Percentiles rank a stretch among this genome's conserved stretches.
phyloP scores from a whole-genome alignment of 768 basidiomycete genomes.

The Mycena vitilis region DNA sequence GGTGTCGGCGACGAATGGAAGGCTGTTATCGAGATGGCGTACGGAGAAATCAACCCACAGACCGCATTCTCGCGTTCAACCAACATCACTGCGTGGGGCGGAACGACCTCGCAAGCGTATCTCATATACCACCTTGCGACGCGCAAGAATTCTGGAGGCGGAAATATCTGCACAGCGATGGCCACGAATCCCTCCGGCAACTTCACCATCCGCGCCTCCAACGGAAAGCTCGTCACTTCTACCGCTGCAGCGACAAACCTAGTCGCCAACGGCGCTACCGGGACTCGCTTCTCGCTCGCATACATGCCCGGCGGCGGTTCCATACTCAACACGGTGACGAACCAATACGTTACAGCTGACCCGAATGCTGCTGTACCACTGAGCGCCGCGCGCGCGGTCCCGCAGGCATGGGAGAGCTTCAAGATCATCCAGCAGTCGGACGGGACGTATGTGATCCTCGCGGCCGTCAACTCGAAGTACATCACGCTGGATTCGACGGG shows the following conservation, averaged over 20 bases:
- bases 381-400: conserved; percentile 41
- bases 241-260: conserved; percentile 40
- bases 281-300: conserved; percentile 41
- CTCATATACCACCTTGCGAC: conserved; percentile 49
- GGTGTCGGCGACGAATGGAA: conserved; percentile 49
- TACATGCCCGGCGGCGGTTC: conserved; percentile 47
- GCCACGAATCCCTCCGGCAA: conserved; percentile 45
- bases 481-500: conserved; percentile 41
- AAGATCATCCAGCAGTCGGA: conserved; percentile 37
- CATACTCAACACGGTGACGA: conserved; percentile 40
- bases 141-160: conserved; percentile 43
- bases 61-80: conserved; percentile 44
- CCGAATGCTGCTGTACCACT: conserved; percentile 42
- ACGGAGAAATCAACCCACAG: conserved; percentile 43
- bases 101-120: conserved; percentile 47
- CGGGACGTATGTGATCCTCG: conserved; percentile 46
- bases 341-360: conserved; percentile 48
- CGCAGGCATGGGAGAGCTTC: conserved; percentile 47
- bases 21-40: conserved; percentile 48
- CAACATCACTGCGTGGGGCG: conserved; percentile 47
- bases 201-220: conserved; percentile 43
- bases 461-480: conserved; percentile 46
- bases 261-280: conserved; percentile 38
- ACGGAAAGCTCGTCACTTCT: conserved; percentile 40
- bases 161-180: conserved; percentile 41